These are phyloP conservation scores for Aphanomyces astaci DNA, from an alignment of 352 stramenopile genomes.

Conservation along the genomic window DNA sequence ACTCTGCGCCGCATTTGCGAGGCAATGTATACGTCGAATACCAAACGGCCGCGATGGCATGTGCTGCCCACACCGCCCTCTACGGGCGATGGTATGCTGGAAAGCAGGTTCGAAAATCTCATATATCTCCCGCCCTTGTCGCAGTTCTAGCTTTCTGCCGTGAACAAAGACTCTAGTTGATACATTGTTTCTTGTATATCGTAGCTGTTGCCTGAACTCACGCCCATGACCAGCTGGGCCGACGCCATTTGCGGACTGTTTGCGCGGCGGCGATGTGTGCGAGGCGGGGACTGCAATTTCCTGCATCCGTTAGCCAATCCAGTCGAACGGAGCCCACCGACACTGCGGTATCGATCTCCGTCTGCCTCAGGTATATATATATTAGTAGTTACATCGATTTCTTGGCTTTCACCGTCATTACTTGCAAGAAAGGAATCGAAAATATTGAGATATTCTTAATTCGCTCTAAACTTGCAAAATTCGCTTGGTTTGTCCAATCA, in stretches of 20 bases:
- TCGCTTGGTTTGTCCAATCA: too few species aligned
- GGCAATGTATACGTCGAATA: conserved; percentile 32
- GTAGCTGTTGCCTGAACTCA: neutral
- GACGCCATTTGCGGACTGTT: conserved; percentile 18
- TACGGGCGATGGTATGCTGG: conserved; percentile 17
- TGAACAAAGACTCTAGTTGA: too few species aligned
- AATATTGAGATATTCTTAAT: too few species aligned
- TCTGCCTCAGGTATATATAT: too few species aligned
- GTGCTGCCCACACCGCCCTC: neutral
- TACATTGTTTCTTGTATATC: neutral
- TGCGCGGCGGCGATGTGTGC: neutral
- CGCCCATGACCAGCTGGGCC: conserved; percentile 1
- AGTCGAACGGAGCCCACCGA: neutral
- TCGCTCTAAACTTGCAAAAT: too few species aligned
- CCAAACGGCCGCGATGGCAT: conserved; percentile 6
- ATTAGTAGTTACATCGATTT: too few species aligned
- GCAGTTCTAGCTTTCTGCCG: too few species aligned
- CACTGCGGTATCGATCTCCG: neutral
- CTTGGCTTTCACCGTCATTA: too few species aligned
- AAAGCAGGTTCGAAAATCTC: too few species aligned
- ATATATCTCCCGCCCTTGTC: too few species aligned
- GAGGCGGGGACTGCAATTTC: conserved; percentile 19
- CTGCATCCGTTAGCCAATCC: conserved; percentile 18
- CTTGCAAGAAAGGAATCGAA: too few species aligned
- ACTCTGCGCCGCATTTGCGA: conserved; percentile 24